Conservation (phyloP, 179 eudicot species). For the Gypsophila paniculata region DNA sequence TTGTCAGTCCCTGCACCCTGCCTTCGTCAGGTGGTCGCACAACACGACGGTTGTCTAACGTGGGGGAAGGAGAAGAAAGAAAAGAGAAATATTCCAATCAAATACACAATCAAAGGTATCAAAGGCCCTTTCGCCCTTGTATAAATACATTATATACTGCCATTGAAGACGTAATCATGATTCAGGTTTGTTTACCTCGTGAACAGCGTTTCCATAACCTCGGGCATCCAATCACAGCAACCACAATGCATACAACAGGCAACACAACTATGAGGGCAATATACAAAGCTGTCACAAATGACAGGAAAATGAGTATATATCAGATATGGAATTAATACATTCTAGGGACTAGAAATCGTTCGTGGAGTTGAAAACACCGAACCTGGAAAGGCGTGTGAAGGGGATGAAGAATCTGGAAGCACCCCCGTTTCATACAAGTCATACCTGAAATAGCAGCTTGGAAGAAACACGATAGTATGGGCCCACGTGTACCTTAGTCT, state of each 20-base stretch:
- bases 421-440: slow-evolving; percentile 8
- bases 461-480: slow-evolving; percentile 21
- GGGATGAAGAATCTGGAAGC: background rate
- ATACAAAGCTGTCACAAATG: background rate
- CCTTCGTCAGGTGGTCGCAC: background rate
- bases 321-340: background rate
- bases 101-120: background rate
- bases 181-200: slow-evolving; percentile 11
- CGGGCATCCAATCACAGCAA: slow-evolving; percentile 1
- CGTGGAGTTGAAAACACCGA: background rate
- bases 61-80: background rate
- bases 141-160: background rate
- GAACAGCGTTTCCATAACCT: background rate
- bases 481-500: slow-evolving; percentile 11
- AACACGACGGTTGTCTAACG: background rate
- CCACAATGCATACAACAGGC: slow-evolving; percentile 7
- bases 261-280: background rate
- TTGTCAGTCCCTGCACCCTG: slow-evolving; percentile 11
- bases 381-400: slow-evolving; percentile 9
- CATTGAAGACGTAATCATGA: background rate
- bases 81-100: background rate
- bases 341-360: background rate
- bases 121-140: background rate
- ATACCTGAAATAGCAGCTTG: slow-evolving; percentile 24
- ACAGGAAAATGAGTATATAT: background rate